phyloP scores from a whole-genome alignment of 495 filamentous ascomycete species.

The Cercophora newfieldiana region DNA sequence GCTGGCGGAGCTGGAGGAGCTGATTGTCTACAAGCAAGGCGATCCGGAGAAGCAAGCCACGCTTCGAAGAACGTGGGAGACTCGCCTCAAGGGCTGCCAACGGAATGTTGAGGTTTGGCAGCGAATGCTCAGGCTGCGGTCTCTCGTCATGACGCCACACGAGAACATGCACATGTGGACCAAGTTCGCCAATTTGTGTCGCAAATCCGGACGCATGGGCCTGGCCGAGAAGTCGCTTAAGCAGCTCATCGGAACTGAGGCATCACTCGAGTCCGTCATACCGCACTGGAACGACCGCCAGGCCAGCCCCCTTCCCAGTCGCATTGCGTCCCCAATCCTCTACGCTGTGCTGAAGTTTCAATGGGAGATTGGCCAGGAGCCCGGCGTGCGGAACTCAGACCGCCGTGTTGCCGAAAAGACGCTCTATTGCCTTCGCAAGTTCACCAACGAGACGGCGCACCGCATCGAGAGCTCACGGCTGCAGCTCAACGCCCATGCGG shows the following conservation, averaged over 20 bases:
- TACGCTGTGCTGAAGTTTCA: conserved; percentile 94
- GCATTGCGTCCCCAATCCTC: conserved; percentile 72
- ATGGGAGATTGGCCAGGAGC: conserved; percentile 74
- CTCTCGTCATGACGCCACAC: conserved; percentile 81
- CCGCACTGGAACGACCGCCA: conserved; percentile 57
- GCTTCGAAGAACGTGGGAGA: conserved; percentile 93
- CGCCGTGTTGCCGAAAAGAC: conserved; percentile 57
- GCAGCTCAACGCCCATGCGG: conserved; percentile 55
- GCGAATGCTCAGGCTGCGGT: conserved; percentile 91
- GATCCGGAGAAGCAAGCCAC: conserved; percentile 84
- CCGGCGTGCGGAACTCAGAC: conserved; percentile 37
- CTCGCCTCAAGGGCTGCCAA: conserved; percentile 89
- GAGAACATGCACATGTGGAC: conserved; percentile 99
- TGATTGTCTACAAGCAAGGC: conserved; percentile 95
- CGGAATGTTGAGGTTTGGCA: conserved; percentile 98
- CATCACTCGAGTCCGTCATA: conserved; percentile 62
- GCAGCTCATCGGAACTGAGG: conserved; percentile 58
- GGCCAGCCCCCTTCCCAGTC: conserved; percentile 28
- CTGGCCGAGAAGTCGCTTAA: conserved; percentile 96
- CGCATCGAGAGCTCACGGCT: conserved; percentile 60
- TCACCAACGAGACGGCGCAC: conserved; percentile 75
- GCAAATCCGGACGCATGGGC: conserved; percentile 90
- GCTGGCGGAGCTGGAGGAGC: conserved; percentile 97
- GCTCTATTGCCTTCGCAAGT: conserved; percentile 74
- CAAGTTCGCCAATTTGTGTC: conserved; percentile 96